Base-by-base conservation (phyloP, 257 asterid genomes). In the Capsicum baccatum region DNA sequence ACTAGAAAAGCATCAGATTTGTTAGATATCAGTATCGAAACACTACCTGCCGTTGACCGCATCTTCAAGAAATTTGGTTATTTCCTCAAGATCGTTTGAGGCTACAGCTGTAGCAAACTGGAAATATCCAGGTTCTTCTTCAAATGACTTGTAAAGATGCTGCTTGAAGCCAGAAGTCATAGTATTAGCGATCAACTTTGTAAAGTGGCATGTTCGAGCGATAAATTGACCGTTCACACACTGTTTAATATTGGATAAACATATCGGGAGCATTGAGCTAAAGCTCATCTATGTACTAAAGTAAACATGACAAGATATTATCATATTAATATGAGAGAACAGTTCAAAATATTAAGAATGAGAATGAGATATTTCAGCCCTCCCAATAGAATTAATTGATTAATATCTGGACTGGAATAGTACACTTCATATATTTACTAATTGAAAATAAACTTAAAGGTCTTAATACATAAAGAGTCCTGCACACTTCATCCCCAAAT, bases 51-150 rank as follows among this genome's bases (percentile, higher is more conserved):
- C 84, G 88, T 90, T 94, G 86, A 97, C 97, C 73, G 98, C 92
- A 88, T 92, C 96, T 87, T 94, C 95, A 86, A 97, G 98, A 88
- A 97, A 95, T 66, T 90, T 91, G 79, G 95, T 97, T 90, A 97
- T 97, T 90, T 94, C 97, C 89, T 97, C 98, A 0, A 95, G 96
- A 89, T 97, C 98, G 76, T 92, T 92, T 84, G 99, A 97, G 87
- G 95, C 85, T 86, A 92, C 87, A 85, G 97, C 91, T 83, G 97
- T 94, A 64, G 97, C 97, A 88, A 92, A 97, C 88, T 95, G 95
- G 63, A 97, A 86, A 88, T 88, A 91, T 33, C 97, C 95, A 71
- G 83, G 83, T 86, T 94, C 98, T 90, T 95, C 98, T 91, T 90
- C 88, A 86, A 97, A 95, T 71, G 99, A 97, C 84, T 89, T 83